Base-by-base conservation (phyloP, 495 filamentous ascomycete species). In the Pyrenula massariospora region DNA sequence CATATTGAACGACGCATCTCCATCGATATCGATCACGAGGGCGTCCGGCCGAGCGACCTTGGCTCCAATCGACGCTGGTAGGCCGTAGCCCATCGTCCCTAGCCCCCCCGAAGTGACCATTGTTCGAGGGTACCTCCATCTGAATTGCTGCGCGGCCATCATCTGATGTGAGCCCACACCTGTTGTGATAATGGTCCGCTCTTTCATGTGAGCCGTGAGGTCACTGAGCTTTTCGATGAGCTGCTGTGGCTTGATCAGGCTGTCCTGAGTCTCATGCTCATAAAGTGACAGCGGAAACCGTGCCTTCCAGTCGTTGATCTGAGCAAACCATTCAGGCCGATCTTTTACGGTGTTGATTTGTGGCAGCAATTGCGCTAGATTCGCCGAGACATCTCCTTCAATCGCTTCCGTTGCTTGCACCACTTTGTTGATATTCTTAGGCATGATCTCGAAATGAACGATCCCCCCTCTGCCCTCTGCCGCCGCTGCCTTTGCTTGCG, bases 81-180 rank as follows among this genome's bases (percentile, higher is more conserved):
- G 83, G 56, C 92, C 92, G 70, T 77, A 97, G 52, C 92, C 92
- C 92, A 97, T 96, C 11, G 92, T 97, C 52, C 92, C 92, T 12
- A 95, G 79, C 59, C 91, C 89, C 64, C 91, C 91, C 11, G 89
- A 95, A 12, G 91, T 92, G 68, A 95, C 83, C 83, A 95, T 87
- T 54, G 88, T 86, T 47, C 91, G 82, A 22, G 90, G 89, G 60
- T 89, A 70, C 42, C 86, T 77, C 91, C 91, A 97, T 55, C 89
- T 83, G 77, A 87, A 97, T 70, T 95, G 89, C 71, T 97, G 90
- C 10, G 90, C 91, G 8, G 87, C 75, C 92, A 92, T 96, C 92
- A 97, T 96, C 72, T 96, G 92, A 67, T 96, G 91, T 67, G 96
- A 91, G 31, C 92, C 91, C 25, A 96, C 91, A 62, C 91, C 91